Conservation (phyloP, 805 yeast genomes). For the Starmerella apis region DNA sequence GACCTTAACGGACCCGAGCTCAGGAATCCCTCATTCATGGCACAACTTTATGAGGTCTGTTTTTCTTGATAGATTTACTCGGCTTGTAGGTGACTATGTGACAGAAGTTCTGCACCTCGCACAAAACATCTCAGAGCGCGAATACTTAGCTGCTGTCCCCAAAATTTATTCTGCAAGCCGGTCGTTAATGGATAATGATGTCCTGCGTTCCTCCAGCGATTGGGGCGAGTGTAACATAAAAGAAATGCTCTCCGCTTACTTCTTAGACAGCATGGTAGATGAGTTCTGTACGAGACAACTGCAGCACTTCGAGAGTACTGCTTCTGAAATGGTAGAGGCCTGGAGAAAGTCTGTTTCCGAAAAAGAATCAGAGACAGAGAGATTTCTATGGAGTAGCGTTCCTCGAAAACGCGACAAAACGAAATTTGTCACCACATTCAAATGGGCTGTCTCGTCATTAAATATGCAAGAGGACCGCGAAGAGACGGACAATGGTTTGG, state of each 20-base stretch:
- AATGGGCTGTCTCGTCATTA: constrained; percentile 23
- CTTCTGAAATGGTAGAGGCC: constrained; percentile 26
- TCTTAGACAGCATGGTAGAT: constrained; percentile 15
- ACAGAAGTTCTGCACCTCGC: constrained; percentile 7
- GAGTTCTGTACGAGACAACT: constrained; percentile 20
- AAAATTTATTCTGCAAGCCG: constrained; percentile 5
- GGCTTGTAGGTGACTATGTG: constrained; percentile 4
- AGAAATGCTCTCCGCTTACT: not conserved
- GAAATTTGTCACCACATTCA: constrained; percentile 44
- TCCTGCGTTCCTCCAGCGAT: constrained; percentile 2
- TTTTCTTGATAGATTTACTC: not conserved
- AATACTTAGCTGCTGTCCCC: constrained; percentile 15
- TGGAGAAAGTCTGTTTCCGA: constrained; percentile 33
- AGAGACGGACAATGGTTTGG: not conserved
- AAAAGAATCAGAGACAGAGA: constrained; percentile 42
- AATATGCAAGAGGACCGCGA: constrained; percentile 1
- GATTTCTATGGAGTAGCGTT: constrained; percentile 41
- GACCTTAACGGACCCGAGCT: not conserved
- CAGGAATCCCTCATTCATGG: constrained; percentile 12
- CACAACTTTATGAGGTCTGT: not conserved
- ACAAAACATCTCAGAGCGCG: constrained; percentile 10
- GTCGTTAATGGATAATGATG: constrained; percentile 1
- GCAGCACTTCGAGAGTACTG: constrained; percentile 25
- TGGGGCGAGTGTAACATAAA: constrained; percentile 3
- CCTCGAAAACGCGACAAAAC: constrained; percentile 37